Conservation (phyloP, 148 eudicot genomes). For the Silene conica region DNA sequence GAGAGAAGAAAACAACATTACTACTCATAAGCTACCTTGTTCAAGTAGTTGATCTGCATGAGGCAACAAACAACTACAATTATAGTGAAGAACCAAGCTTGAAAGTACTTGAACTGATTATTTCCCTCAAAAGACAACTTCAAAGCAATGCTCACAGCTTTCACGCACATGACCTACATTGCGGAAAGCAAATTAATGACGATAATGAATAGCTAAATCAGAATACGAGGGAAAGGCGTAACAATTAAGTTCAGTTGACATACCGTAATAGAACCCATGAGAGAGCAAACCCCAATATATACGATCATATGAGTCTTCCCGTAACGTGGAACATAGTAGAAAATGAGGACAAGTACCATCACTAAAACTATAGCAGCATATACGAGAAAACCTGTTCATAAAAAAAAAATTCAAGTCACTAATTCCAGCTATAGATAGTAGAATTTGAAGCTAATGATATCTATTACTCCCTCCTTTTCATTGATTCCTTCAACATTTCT, state of each 20-base stretch:
- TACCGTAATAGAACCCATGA: constrained; percentile 96
- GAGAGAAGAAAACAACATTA: background rate
- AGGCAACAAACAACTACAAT: constrained; percentile 53
- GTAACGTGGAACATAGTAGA: constrained; percentile 61
- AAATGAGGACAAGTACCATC: constrained; percentile 51
- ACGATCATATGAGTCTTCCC: constrained; percentile 70
- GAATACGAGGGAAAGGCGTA: background rate
- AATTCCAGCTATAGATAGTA: background rate
- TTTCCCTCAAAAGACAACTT: constrained; percentile 68
- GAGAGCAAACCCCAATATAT: constrained; percentile 89
- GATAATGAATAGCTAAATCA: constrained; percentile 12
- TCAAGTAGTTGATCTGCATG: constrained; percentile 84
- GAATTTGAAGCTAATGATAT: background rate
- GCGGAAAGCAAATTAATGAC: constrained; percentile 8
- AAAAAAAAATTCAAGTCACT: constrained; percentile 21
- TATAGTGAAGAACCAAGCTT: constrained; percentile 81
- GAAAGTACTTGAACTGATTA: constrained; percentile 75
- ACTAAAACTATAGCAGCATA: constrained; percentile 42
- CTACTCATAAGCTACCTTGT: constrained; percentile 58
- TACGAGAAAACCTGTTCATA: constrained; percentile 61
- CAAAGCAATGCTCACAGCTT: constrained; percentile 85
- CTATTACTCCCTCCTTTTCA: background rate
- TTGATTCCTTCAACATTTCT: too few relatives aligned
- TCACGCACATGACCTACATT: constrained; percentile 84
- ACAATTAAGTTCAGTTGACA: constrained; percentile 19